These are phyloP conservation scores for Saturnispora zaruensis DNA, from an alignment of 805 yeast genomes.

Conservation along the genomic window DNA sequence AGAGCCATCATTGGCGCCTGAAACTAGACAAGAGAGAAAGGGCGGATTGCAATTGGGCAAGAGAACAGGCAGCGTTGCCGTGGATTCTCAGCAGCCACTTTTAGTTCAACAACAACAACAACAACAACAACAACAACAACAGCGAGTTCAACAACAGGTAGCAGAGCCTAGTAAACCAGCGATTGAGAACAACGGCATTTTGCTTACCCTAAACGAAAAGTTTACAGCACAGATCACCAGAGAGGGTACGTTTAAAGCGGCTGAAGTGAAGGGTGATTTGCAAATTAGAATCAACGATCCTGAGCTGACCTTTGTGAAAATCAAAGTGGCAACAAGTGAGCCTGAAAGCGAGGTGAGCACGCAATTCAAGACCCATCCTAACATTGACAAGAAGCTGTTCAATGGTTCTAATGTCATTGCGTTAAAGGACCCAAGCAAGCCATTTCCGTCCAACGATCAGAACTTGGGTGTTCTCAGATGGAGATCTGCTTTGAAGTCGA, in stretches of 20 bases:
- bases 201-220: slow-evolving; percentile 69
- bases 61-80: slow-evolving; percentile 22
- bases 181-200: slow-evolving; percentile 61
- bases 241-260: slow-evolving; percentile 63
- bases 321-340: slow-evolving; percentile 40
- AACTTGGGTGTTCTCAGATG: slow-evolving; percentile 88
- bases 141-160: slow-evolving; percentile 12
- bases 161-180: slow-evolving; percentile 26
- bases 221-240: slow-evolving; percentile 70
- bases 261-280: slow-evolving; percentile 85
- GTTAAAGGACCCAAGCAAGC: slow-evolving; percentile 65
- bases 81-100: slow-evolving; percentile 26
- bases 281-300: slow-evolving; percentile 79
- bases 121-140: slow-evolving; percentile 19
- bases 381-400: slow-evolving; percentile 76
- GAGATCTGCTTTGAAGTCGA: slow-evolving; percentile 57
- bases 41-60: slow-evolving; percentile 77
- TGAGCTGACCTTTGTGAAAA: slow-evolving; percentile 56
- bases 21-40: slow-evolving; percentile 37
- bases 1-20: neutral
- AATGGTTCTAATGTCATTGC: slow-evolving; percentile 49
- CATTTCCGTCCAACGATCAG: slow-evolving; percentile 89
- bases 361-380: slow-evolving; percentile 92
- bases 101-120: slow-evolving; percentile 20
- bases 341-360: slow-evolving; percentile 38